Evolutionary conservation across 1,139 yeast genomes (phyloP).

Genomic region (Arxiozyma telluris): DNA sequence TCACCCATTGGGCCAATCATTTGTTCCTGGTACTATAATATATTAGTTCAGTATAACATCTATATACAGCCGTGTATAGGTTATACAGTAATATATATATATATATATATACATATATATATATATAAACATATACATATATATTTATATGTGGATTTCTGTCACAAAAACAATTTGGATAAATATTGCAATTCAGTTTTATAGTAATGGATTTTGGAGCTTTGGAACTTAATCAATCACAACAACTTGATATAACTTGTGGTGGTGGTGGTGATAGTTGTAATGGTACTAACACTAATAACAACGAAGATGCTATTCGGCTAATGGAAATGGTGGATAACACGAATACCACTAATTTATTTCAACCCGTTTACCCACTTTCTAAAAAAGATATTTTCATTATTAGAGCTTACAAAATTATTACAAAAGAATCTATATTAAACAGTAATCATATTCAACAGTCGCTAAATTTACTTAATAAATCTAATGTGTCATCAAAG

Average conservation of each 20-base stretch:
- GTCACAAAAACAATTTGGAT: neutral
- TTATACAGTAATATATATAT: neutral
- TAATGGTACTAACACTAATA: neutral
- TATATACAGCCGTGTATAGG: neutral
- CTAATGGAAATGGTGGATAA: neutral
- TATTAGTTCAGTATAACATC: neutral
- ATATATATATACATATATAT: no score
- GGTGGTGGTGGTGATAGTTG: neutral
- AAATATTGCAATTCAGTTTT: neutral
- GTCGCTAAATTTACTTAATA: constrained; percentile 9
- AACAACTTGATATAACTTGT: neutral
- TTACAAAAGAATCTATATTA: constrained; percentile 22
- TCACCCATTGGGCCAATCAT: neutral
- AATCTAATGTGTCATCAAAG: neutral
- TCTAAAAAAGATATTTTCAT: constrained; percentile 27
- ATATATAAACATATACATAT: no score
- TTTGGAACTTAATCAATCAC: neutral
- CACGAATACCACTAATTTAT: neutral
- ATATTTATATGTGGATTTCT: neutral
- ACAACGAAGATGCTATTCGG: neutral
- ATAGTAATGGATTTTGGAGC: constrained; percentile 2
- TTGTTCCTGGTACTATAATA: neutral
- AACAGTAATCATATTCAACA: constrained; percentile 19
- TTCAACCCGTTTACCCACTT: constrained; percentile 5
- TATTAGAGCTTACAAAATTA: constrained; percentile 24